Percentiles rank a stretch among this genome's conserved stretches.
These are phyloP conservation scores for Vitis rotundifolia DNA, from an alignment of 164 flowering plant species.

Conservation along the genomic window DNA sequence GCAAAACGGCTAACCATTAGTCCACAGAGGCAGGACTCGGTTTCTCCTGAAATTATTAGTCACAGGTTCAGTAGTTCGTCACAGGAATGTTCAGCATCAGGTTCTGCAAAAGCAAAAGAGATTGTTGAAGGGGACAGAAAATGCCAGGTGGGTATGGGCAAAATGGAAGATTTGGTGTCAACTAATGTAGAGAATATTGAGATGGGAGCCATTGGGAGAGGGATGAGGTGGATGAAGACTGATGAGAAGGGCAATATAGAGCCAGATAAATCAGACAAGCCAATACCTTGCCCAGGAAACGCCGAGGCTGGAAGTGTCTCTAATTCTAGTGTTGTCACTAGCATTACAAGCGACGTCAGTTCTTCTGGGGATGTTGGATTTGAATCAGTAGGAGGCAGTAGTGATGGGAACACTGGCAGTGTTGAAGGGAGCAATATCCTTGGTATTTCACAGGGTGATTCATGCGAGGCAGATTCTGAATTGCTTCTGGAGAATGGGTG, in stretches of 20 bases:
- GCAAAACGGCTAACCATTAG: conserved; percentile 25
- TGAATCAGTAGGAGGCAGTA: conserved; percentile 24
- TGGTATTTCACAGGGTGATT: conserved; percentile 27
- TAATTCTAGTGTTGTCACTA: conserved; percentile 17
- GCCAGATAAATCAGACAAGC: conserved; percentile 3
- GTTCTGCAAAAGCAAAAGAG: not conserved
- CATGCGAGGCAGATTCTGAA: conserved; percentile 31
- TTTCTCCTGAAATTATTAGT: conserved; percentile 27
- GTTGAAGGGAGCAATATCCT: conserved; percentile 27
- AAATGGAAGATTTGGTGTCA: not conserved
- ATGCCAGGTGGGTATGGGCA: not conserved
- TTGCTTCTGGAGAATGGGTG: conserved; percentile 27
- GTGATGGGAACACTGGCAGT: conserved; percentile 22
- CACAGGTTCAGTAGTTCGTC: not conserved
- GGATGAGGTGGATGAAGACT: not conserved
- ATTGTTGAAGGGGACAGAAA: not conserved
- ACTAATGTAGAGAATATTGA: not conserved
- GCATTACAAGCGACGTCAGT: conserved; percentile 27
- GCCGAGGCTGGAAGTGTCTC: conserved; percentile 17
- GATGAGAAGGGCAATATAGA: not conserved
- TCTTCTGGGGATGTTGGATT: conserved; percentile 25
- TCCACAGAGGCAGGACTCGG: conserved; percentile 16
- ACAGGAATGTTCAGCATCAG: not conserved
- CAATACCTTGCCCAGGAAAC: not conserved
- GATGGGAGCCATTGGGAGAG: not conserved